A percentile compares a stretch with the other conserved stretches of the same genome.
These are phyloP conservation scores for Cenchrus purpureus DNA, from an alignment of 176 grass and related monocot genomes.

Conservation along the genomic window DNA sequence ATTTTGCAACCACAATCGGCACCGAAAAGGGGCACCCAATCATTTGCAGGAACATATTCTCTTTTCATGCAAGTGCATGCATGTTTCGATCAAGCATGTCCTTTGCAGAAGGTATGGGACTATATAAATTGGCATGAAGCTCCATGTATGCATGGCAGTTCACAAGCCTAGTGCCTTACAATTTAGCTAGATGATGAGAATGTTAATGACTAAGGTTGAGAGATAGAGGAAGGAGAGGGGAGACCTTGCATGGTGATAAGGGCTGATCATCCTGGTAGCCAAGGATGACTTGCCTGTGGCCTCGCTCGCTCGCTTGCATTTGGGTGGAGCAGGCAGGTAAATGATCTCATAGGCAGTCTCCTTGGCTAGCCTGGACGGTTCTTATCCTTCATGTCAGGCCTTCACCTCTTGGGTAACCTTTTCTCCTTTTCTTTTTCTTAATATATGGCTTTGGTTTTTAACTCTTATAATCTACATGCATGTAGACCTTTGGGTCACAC, in stretches of 20 bases:
- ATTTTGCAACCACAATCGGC: background rate
- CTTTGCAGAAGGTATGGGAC: background rate
- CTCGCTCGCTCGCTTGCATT: constrained; percentile 3
- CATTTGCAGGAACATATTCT: constrained; percentile 22
- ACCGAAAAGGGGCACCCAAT: background rate
- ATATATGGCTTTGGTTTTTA: background rate
- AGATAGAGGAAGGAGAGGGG: background rate
- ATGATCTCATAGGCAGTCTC: constrained; percentile 31
- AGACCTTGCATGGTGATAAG: constrained; percentile 31
- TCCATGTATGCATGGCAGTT: background rate
- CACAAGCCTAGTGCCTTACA: background rate
- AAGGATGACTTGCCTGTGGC: constrained; percentile 38
- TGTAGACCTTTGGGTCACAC: background rate
- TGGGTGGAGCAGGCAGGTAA: background rate
- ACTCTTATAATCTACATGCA: background rate
- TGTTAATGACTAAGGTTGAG: background rate
- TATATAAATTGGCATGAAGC: constrained; percentile 7
- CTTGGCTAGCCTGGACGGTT: constrained; percentile 39
- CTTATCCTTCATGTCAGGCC: constrained; percentile 40
- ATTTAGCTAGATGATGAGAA: constrained; percentile 1
- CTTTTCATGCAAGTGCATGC: background rate
- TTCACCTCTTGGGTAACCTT: background rate
- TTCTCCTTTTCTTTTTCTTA: background rate
- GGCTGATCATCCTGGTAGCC: constrained; percentile 22
- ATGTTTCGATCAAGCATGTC: background rate